Conservation (phyloP, 345 rosid genomes). For the Citrus medica region DNA sequence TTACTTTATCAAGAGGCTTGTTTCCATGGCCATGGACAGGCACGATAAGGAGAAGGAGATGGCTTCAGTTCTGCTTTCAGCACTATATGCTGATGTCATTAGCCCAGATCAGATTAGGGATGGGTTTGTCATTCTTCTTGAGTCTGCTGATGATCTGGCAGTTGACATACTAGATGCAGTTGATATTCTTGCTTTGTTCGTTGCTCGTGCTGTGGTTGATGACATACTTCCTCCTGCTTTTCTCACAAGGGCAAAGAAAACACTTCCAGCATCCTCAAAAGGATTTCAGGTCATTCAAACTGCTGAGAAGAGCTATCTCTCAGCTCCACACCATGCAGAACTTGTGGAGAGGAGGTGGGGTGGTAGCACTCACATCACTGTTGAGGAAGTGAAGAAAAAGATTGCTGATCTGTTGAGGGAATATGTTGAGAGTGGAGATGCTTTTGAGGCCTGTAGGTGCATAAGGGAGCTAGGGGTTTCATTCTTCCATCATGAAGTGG, state of each 20-base stretch:
- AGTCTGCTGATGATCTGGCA: slow-evolving; percentile 91
- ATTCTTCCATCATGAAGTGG: slow-evolving; percentile 98
- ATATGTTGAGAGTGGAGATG: slow-evolving; percentile 78
- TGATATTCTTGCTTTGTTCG: slow-evolving; percentile 87
- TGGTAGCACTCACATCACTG: slow-evolving; percentile 89
- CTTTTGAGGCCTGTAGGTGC: slow-evolving; percentile 94
- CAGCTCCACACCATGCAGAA: slow-evolving; percentile 99
- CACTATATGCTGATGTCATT: slow-evolving; percentile 88
- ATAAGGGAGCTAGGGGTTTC: slow-evolving; percentile 87
- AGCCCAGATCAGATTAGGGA: slow-evolving; percentile 84
- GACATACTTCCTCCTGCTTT: slow-evolving; percentile 95
- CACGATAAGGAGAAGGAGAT: slow-evolving; percentile 99
- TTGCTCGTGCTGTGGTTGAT: slow-evolving; percentile 94
- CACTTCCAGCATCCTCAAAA: slow-evolving; percentile 69
- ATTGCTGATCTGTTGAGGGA: slow-evolving; percentile 83
- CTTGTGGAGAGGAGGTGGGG: slow-evolving; percentile 99
- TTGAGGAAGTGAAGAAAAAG: slow-evolving; percentile 91
- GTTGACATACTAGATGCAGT: slow-evolving; percentile 90
- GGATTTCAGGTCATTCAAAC: slow-evolving; percentile 80
- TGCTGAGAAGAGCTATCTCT: slow-evolving; percentile 91
- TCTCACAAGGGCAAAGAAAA: slow-evolving; percentile 73
- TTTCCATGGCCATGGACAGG: slow-evolving; percentile 98
- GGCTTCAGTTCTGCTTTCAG: slow-evolving; percentile 94
- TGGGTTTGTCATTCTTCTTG: slow-evolving; percentile 96
- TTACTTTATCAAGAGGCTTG: slow-evolving; percentile 83